Conservation (phyloP, 179 eudicot genomes). For the Corrigiola litoralis region DNA sequence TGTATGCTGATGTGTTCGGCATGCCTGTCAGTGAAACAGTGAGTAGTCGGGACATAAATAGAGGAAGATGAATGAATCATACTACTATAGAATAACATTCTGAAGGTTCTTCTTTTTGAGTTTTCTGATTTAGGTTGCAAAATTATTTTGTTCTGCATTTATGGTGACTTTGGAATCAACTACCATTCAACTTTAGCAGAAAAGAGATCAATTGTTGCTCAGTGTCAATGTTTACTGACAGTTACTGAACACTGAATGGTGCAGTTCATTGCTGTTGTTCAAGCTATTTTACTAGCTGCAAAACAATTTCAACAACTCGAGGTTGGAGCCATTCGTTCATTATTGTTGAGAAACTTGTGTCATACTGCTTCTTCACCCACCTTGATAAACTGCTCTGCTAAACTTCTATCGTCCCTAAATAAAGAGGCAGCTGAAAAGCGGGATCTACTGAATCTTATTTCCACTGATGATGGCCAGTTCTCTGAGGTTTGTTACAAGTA, state of each 20-base stretch:
- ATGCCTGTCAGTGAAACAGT: neutral
- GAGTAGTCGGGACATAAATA: neutral
- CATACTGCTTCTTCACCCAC: constrained; percentile 65
- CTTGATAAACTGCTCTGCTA: constrained; percentile 50
- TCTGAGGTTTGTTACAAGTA: constrained; percentile 48
- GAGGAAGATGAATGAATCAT: neutral
- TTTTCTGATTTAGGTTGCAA: neutral
- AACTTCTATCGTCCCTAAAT: constrained; percentile 63
- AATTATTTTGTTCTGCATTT: neutral
- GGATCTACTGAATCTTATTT: constrained; percentile 63
- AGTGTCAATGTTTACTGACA: constrained; percentile 14
- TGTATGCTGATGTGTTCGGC: neutral
- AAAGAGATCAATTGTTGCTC: constrained; percentile 4
- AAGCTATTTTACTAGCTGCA: constrained; percentile 66
- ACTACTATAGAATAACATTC: neutral
- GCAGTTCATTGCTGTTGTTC: constrained; percentile 84
- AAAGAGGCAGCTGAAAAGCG: constrained; percentile 83
- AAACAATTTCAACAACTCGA: constrained; percentile 69
- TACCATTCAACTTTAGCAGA: no score
- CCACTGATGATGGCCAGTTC: constrained; percentile 47
- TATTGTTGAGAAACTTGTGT: constrained; percentile 63
- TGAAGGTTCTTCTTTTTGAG: neutral
- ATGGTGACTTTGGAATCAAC: neutral
- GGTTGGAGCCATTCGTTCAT: constrained; percentile 46
- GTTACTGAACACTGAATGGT: constrained; percentile 17